phyloP scores from a whole-genome alignment of 805 yeast genomes.

The Teunomyces atbi region DNA sequence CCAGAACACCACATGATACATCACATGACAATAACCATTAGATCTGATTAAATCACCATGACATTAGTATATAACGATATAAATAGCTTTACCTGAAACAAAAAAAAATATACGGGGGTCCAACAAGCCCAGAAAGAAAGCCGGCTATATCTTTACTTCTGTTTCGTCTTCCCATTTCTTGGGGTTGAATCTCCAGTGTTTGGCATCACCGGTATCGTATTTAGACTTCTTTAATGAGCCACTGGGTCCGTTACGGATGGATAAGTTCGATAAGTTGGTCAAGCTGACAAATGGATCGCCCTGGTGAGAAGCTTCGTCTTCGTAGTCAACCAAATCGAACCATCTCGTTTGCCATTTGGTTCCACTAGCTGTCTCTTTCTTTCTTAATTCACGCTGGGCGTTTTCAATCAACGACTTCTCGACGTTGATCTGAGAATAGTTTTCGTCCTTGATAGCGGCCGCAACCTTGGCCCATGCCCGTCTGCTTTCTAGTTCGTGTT shows the following conservation, averaged over 20 bases:
- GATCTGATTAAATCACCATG: neutral
- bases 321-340: constrained; percentile 53
- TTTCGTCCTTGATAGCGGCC: constrained; percentile 73
- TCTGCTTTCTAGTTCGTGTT: constrained; percentile 78
- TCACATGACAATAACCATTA: neutral
- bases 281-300: constrained; percentile 35
- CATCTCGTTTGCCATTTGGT: constrained; percentile 75
- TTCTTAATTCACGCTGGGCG: constrained; percentile 78
- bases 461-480: constrained; percentile 91
- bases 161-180: constrained; percentile 56
- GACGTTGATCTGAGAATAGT: constrained; percentile 69
- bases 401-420: constrained; percentile 81
- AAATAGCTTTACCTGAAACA: neutral
- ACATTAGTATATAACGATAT: neutral
- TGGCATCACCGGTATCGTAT: constrained; percentile 48
- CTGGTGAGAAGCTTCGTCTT: constrained; percentile 11
- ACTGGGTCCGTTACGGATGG: constrained; percentile 64
- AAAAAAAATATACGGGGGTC: neutral
- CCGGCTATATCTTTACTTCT: constrained; percentile 42
- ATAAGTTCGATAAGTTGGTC: constrained; percentile 50
- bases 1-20: neutral
- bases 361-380: constrained; percentile 65
- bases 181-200: constrained; percentile 71
- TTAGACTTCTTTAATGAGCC: constrained; percentile 59
- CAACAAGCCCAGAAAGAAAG: neutral